A percentile compares a stretch with the other conserved stretches of the same genome.
These are phyloP conservation scores for Colletotrichum eremochloae DNA, from an alignment of 2,329 filamentous ascomycete species.

Conservation along the genomic window DNA sequence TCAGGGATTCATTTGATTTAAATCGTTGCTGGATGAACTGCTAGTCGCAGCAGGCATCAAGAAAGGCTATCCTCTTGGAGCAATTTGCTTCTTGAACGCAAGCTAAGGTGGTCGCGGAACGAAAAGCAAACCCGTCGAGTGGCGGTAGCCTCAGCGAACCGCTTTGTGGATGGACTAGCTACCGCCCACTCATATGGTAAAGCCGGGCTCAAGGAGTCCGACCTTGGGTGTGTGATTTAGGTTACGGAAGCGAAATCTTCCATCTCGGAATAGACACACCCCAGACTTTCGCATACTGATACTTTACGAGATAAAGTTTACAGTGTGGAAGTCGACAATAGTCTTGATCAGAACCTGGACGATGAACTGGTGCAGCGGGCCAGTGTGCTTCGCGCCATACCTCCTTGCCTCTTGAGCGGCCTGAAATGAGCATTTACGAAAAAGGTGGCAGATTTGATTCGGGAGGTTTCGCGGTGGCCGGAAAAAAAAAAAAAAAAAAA, in stretches of 20 bases:
- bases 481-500: no score
- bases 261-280: conserved; percentile 50
- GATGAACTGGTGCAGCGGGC: conserved; percentile 55
- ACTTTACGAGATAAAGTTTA: conserved; percentile 54
- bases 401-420: conserved; percentile 48
- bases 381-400: conserved; percentile 57
- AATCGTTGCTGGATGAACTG: background rate
- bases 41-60: background rate
- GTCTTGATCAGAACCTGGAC: conserved; percentile 52
- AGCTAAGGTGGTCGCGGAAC: background rate
- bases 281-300: conserved; percentile 56
- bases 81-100: background rate
- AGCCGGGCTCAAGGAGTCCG: conserved; percentile 2
- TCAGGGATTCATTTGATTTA: background rate
- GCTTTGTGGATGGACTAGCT: conserved; percentile 49
- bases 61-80: background rate
- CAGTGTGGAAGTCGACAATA: conserved; percentile 44
- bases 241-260: conserved; percentile 52
- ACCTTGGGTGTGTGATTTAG: conserved; percentile 46
- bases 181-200: conserved; percentile 51
- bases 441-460: conserved; percentile 46
- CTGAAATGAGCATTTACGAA: conserved; percentile 47
- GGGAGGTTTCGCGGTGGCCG: no score
- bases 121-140: background rate
- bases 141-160: conserved; percentile 49